Conservation (phyloP, 768 basidiomycete species). For the Cystoderma amianthinum region DNA sequence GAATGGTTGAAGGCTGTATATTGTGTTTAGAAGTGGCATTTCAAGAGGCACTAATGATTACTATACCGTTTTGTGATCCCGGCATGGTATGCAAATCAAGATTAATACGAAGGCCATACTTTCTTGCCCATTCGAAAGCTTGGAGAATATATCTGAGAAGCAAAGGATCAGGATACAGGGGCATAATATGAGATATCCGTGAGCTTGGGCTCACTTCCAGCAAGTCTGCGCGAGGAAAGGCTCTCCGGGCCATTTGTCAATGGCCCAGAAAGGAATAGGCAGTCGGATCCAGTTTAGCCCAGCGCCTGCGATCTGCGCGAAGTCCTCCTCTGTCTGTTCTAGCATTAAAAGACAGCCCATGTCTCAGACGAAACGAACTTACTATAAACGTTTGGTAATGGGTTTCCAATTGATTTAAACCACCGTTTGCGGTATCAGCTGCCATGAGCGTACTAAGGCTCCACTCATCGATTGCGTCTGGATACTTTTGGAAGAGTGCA, state of each 20-base stretch:
- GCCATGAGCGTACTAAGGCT: slow-evolving; percentile 60
- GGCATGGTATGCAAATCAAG: slow-evolving; percentile 76
- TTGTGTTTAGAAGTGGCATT: neutral
- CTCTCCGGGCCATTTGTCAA: slow-evolving; percentile 64
- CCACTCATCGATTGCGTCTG: slow-evolving; percentile 66
- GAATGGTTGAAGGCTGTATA: slow-evolving; percentile 48
- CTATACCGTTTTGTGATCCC: slow-evolving; percentile 66
- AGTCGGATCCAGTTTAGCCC: slow-evolving; percentile 84
- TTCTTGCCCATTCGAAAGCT: slow-evolving; percentile 71
- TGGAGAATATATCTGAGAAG: slow-evolving; percentile 62
- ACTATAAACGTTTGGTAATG: slow-evolving; percentile 87
- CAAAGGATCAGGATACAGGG: neutral
- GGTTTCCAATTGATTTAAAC: slow-evolving; percentile 57
- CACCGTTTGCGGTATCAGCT: slow-evolving; percentile 38
- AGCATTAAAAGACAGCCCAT: neutral
- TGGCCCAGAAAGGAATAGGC: slow-evolving; percentile 83
- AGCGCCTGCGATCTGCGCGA: slow-evolving; percentile 84
- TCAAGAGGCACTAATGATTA: neutral
- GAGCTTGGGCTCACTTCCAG: slow-evolving; percentile 76
- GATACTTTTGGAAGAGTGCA: slow-evolving; percentile 61
- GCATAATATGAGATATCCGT: neutral
- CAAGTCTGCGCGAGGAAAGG: slow-evolving; percentile 70
- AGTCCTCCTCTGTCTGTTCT: slow-evolving; percentile 78
- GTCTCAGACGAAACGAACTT: slow-evolving; percentile 20
- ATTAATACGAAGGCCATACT: slow-evolving; percentile 79